phyloP scores from a whole-genome alignment of 164 flowering plant species.

The Macadamia tetraphylla region DNA sequence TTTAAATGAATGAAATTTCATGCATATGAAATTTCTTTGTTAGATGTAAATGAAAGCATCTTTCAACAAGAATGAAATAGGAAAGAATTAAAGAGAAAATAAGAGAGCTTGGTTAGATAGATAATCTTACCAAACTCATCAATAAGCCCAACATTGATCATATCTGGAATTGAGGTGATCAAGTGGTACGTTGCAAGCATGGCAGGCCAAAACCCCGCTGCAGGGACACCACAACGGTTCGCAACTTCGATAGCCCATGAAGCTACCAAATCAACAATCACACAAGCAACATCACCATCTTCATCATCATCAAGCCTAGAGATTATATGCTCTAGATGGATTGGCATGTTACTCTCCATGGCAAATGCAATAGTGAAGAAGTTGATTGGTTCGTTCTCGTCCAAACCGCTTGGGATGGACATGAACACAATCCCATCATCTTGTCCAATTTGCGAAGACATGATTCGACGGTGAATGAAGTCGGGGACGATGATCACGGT shows the following conservation, averaged over 20 bases:
- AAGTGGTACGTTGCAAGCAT: constrained; percentile 66
- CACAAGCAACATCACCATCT: constrained; percentile 32
- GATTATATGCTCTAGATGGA: constrained; percentile 35
- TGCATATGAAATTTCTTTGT: too few species aligned
- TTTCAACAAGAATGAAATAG: too few species aligned
- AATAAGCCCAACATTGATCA: constrained; percentile 42
- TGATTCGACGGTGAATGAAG: constrained; percentile 40
- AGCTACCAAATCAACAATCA: constrained; percentile 64
- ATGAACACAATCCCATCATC: constrained; percentile 19
- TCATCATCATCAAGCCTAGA: constrained; percentile 11
- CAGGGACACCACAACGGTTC: constrained; percentile 27
- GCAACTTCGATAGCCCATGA: constrained; percentile 74
- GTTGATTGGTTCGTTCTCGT: constrained; percentile 25
- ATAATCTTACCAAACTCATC: constrained; percentile 46
- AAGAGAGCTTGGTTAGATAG: too few species aligned
- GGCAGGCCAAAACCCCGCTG: constrained; percentile 86
- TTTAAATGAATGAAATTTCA: too few species aligned
- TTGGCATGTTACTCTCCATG: constrained; percentile 71
- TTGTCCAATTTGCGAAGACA: neutral
- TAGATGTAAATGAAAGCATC: too few species aligned
- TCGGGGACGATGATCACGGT: constrained; percentile 45
- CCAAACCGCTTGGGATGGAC: constrained; percentile 46
- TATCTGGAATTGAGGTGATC: constrained; percentile 51
- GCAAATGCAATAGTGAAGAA: constrained; percentile 49
- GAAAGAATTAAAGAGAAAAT: neutral